Percentiles rank a stretch among this genome's conserved stretches.
phyloP scores from a whole-genome alignment of 805 yeast species.

The Candida andamanensis region DNA sequence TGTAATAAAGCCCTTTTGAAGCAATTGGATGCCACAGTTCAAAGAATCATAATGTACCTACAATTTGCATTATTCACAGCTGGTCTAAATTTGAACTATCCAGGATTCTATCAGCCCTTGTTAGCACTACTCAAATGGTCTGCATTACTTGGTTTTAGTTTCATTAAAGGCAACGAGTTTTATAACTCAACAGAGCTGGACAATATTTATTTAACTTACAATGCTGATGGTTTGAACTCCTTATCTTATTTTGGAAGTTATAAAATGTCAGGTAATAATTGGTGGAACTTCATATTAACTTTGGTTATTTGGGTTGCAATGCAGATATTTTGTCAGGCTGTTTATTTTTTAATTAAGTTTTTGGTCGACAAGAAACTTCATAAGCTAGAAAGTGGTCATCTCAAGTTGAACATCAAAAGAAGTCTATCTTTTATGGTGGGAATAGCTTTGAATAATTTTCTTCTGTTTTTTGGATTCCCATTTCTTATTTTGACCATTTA shows the following conservation, averaged over 20 bases:
- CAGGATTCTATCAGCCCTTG: constrained; percentile 58
- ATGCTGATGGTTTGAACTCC: constrained; percentile 36
- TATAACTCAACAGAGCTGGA: constrained; percentile 15
- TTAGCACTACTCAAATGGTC: constrained; percentile 51
- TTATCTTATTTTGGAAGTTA: constrained; percentile 27
- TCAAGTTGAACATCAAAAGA: constrained; percentile 2
- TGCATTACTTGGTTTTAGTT: constrained; percentile 39
- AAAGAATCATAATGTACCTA: constrained; percentile 45
- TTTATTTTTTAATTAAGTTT: constrained; percentile 17
- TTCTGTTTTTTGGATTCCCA: constrained; percentile 38
- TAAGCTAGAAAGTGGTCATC: not conserved
- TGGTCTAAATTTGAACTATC: constrained; percentile 51
- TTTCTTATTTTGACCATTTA: constrained; percentile 37
- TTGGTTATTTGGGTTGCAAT: constrained; percentile 22
- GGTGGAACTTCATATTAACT: constrained; percentile 42
- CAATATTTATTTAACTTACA: constrained; percentile 39
- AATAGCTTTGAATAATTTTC: constrained; percentile 22
- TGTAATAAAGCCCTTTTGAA: constrained; percentile 53
- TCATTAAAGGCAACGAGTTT: constrained; percentile 12
- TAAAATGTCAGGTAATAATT: constrained; percentile 21
- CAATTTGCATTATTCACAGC: constrained; percentile 58
- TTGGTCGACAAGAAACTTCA: constrained; percentile 3
- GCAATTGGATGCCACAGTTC: constrained; percentile 51
- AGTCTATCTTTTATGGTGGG: constrained; percentile 25
- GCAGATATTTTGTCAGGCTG: constrained; percentile 18